Evolutionary conservation across 495 filamentous ascomycete genomes (phyloP), one percentile per base, ranked within the genome.

Genomic region (Copromyces sp.): DNA sequence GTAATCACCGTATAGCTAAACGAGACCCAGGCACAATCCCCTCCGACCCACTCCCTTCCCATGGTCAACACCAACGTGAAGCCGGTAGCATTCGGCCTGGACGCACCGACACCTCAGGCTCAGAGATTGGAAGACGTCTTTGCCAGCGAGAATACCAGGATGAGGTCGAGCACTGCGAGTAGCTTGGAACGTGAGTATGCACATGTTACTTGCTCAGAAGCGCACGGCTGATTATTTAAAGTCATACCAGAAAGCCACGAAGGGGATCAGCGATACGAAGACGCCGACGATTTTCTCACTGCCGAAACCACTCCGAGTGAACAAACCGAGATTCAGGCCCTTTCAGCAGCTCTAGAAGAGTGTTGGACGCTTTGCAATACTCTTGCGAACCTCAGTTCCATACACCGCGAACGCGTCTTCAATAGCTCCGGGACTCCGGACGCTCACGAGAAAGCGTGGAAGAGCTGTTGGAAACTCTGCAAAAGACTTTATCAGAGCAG

Each of bases 331-430:
- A 86, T 95, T 69, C 87, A 82, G 42, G 90, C 90, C 17, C 84
- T 97, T n/a, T 90, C 86, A 73, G 87, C 89, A 32, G 94, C 93
- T 0, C 85, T 97, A 12, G 89, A 90, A 74, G 94, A 97, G 83
- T 97, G 94, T 81, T 97, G 94, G 94, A 96, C 93, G 2, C 81
- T 97, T 42, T 97, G 94, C 82, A 97, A 97, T 80, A 96, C 94
- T 0, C 83, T 97, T 47, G 93, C 94, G 32, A 91, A 86, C 70
- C 85, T 97, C 37, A 96, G 94, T 81, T 93, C 91, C 24, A 91
- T 91, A 73, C 93, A 97, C 76, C 91, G 93, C 24, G 88, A 93
- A 77, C 85, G 91, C 32, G 90, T 94, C 11, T 93, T 93, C 78
- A 90, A 87, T 77, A 88, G 82, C 70, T 87, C 89, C 5, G 88